phyloP scores from a whole-genome alignment of 1,139 yeast species.

The Pichia sp. region DNA sequence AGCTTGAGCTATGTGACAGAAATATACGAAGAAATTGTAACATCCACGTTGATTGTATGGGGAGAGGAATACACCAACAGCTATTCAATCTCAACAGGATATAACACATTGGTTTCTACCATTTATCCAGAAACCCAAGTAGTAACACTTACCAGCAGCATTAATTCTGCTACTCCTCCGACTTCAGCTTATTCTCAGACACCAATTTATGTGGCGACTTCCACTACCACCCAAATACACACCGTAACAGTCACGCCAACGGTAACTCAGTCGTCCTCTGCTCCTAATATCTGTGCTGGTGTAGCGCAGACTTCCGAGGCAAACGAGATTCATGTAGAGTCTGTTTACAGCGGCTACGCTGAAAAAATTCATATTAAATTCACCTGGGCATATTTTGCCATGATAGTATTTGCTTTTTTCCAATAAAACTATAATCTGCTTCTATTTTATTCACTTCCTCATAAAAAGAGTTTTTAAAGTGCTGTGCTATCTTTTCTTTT shows the following conservation, averaged over 20 bases:
- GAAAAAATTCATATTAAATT: background rate
- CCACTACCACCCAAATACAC: constrained; percentile 1
- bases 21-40: constrained; percentile 1
- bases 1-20: background rate
- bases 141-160: background rate
- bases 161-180: background rate
- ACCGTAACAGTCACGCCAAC: background rate
- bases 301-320: background rate
- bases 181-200: background rate
- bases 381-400: background rate
- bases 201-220: background rate
- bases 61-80: background rate
- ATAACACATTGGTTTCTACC: background rate
- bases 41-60: constrained; percentile 9
- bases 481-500: background rate
- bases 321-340: background rate
- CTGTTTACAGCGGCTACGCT: background rate
- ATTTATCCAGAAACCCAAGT: background rate
- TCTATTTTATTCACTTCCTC: background rate
- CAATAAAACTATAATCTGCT: background rate
- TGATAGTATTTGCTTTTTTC: background rate
- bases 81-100: background rate
- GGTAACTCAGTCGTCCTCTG: background rate
- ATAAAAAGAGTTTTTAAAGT: background rate
- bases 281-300: background rate